Evolutionary conservation across 305 asterid species (phyloP).

Genomic region (Rubia tinctorum): DNA sequence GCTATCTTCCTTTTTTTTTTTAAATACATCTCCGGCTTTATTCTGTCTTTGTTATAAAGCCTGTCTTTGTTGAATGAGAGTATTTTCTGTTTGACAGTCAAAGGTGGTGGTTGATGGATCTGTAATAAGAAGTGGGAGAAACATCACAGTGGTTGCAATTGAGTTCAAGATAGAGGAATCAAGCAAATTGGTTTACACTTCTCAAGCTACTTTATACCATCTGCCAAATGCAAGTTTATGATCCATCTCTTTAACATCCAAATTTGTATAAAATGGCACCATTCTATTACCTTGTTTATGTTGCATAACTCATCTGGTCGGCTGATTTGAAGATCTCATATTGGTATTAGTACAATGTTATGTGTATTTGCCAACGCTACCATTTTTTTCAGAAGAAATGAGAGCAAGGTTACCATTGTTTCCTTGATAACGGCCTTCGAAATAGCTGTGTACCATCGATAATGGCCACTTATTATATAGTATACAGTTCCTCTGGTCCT

Average conservation of each 20-base stretch:
- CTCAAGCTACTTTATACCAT: constrained; percentile 65
- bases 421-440: too few relatives aligned
- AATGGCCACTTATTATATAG: too few relatives aligned
- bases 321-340: too few relatives aligned
- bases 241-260: constrained; percentile 7
- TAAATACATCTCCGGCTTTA: too few relatives aligned
- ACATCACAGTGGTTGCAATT: constrained; percentile 54
- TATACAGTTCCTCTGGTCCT: too few relatives aligned
- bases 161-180: constrained; percentile 17
- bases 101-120: constrained; percentile 55
- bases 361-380: too few relatives aligned
- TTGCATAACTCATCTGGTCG: not conserved
- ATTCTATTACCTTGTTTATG: not conserved
- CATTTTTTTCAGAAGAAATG: too few relatives aligned
- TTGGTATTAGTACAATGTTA: too few relatives aligned
- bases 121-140: constrained; percentile 74
- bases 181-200: constrained; percentile 42
- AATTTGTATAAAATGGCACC: not conserved
- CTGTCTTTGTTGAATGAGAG: constrained; percentile 2
- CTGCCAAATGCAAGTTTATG: constrained; percentile 64
- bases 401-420: too few relatives aligned
- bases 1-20: not conserved
- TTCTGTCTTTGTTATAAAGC: too few relatives aligned
- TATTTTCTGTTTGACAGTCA: constrained; percentile 33
- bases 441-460: too few relatives aligned